phyloP scores from a whole-genome alignment of 176 grass and related monocot species.

The Poa annua region DNA sequence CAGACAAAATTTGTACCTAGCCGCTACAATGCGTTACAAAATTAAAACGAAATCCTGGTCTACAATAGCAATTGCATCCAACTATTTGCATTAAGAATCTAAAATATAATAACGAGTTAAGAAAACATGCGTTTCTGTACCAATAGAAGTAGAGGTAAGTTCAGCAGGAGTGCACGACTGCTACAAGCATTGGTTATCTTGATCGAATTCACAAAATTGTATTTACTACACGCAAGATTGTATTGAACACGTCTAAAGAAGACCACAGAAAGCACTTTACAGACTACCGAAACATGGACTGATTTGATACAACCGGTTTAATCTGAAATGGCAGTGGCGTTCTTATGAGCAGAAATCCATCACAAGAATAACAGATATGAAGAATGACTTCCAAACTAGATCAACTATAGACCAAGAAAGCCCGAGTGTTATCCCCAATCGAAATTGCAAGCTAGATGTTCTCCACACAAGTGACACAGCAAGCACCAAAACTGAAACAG shows the following conservation, averaged over 20 bases:
- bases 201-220: too few relatives aligned
- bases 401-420: not conserved
- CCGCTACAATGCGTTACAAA: not conserved
- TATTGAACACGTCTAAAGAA: too few relatives aligned
- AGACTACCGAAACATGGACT: not conserved
- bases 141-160: not conserved
- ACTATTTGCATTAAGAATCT: not conserved
- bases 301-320: not conserved
- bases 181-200: too few relatives aligned
- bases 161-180: too few relatives aligned
- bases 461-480: not conserved
- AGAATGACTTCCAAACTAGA: not conserved
- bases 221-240: too few relatives aligned
- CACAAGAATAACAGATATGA: not conserved
- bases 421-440: not conserved
- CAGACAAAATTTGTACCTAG: not conserved
- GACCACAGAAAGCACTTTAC: not conserved
- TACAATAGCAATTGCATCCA: not conserved
- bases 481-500: constrained; percentile 1
- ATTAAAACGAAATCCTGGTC: not conserved
- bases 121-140: not conserved
- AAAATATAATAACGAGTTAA: not conserved
- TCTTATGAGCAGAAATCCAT: not conserved
- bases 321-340: not conserved
- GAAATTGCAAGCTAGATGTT: not conserved